Conservation (phyloP, 2,329 filamentous ascomycete genomes). For the Karstenula rhodostoma region DNA sequence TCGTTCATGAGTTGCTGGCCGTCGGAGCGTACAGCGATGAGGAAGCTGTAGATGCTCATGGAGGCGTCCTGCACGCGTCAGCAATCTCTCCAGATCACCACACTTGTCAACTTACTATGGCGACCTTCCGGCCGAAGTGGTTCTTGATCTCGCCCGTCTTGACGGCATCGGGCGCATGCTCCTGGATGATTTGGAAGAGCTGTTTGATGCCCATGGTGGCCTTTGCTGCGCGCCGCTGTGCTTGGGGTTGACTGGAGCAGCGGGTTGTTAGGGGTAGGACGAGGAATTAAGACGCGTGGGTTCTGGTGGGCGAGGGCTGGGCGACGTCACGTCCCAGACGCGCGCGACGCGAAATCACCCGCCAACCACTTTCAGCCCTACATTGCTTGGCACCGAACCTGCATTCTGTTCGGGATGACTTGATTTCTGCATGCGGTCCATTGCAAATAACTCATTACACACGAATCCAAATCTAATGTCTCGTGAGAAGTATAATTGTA, state of each 20-base stretch:
- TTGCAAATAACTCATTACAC: background rate
- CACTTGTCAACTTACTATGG: conserved; percentile 75
- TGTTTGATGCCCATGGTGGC: conserved; percentile 52
- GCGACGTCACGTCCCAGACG: conserved; percentile 40
- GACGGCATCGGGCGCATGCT: conserved; percentile 93
- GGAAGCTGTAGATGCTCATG: conserved; percentile 99
- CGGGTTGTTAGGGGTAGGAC: conserved; percentile 4
- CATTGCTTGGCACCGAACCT: conserved; percentile 34
- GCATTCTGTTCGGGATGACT: conserved; percentile 1
- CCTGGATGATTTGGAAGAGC: conserved; percentile 62
- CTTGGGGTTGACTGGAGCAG: background rate
- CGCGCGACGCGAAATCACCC: conserved; percentile 45
- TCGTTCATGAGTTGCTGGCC: conserved; percentile 97
- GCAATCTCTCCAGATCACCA: background rate
- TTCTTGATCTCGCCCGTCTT: conserved; percentile 99
- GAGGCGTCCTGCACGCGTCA: conserved; percentile 58
- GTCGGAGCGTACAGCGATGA: conserved; percentile 95
- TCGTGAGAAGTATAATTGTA: background rate
- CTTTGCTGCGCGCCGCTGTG: background rate
- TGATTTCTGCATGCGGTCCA: background rate
- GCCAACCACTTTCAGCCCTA: conserved; percentile 22
- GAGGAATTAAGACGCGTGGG: conserved; percentile 17
- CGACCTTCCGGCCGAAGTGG: conserved; percentile 97
- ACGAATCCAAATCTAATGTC: background rate
- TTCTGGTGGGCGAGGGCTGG: conserved; percentile 22